Conservation (phyloP, 2,329 filamentous ascomycete genomes). For the Cryphonectria parasitica region DNA sequence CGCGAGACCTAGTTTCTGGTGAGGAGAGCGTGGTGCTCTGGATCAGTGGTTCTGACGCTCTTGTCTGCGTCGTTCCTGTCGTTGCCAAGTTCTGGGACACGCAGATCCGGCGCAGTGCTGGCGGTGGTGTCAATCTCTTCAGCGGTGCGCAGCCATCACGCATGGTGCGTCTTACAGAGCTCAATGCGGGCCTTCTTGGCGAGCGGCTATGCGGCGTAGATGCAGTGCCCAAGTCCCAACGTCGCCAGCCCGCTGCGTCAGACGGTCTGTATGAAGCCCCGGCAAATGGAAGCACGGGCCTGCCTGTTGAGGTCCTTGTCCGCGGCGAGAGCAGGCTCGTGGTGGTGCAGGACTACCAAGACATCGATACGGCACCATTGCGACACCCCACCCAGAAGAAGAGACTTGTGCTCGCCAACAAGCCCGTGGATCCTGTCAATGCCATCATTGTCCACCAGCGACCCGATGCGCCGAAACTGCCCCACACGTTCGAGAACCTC, state of each 20-base stretch:
- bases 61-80: conserved; percentile 58
- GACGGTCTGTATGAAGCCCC: conserved; percentile 32
- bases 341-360: conserved; percentile 57
- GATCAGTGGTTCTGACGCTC: conserved; percentile 59
- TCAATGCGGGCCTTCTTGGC: conserved; percentile 58
- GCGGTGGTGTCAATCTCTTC: conserved; percentile 57
- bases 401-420: conserved; percentile 27
- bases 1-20: conserved; percentile 45
- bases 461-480: conserved; percentile 44
- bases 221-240: conserved; percentile 45
- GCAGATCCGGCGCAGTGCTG: conserved; percentile 55
- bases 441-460: conserved; percentile 61
- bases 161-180: conserved; percentile 59
- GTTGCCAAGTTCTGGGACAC: conserved; percentile 64
- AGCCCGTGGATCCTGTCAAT: conserved; percentile 45
- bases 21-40: conserved; percentile 62
- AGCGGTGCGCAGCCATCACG: conserved; percentile 57
- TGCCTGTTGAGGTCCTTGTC: conserved; percentile 58
- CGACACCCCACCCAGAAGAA: conserved; percentile 35
- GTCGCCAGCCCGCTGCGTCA: conserved; percentile 11
- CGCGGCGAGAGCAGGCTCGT: conserved; percentile 61
- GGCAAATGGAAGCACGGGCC: conserved; percentile 37
- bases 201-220: conserved; percentile 59
- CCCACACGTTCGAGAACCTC: conserved; percentile 52
- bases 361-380: conserved; percentile 33